A percentile compares a stretch with the other conserved stretches of the same genome.
These are phyloP conservation scores for Beauveria sp. DNA, from an alignment of 2,329 filamentous ascomycete genomes.

Conservation along the genomic window DNA sequence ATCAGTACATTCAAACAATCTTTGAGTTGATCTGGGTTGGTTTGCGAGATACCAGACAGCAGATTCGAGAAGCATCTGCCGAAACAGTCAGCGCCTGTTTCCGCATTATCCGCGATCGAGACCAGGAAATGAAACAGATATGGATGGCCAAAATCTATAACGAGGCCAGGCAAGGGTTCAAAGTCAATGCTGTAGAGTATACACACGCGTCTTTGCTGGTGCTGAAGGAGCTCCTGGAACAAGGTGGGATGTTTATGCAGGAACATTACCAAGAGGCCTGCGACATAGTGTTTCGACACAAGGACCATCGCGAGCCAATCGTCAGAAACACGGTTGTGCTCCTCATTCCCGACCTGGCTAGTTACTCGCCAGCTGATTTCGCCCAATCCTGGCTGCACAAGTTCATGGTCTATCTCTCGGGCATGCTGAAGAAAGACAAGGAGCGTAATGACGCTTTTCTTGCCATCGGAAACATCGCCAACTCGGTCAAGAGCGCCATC, in stretches of 20 bases:
- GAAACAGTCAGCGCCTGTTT: slow-evolving; percentile 94
- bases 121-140: slow-evolving; percentile 74
- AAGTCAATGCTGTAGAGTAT: slow-evolving; percentile 72
- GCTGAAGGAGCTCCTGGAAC: slow-evolving; percentile 83
- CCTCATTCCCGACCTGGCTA: slow-evolving; percentile 86
- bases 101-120: slow-evolving; percentile 88
- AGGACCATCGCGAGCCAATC: slow-evolving; percentile 82
- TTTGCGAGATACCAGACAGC: slow-evolving; percentile 77
- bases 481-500: slow-evolving; percentile 91
- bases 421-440: slow-evolving; percentile 90
- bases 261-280: slow-evolving; percentile 87
- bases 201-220: slow-evolving; percentile 93
- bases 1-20: slow-evolving; percentile 88
- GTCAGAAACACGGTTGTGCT: slow-evolving; percentile 86
- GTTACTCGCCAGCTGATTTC: slow-evolving; percentile 88
- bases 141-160: slow-evolving; percentile 91
- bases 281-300: slow-evolving; percentile 85
- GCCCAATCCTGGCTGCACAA: slow-evolving; percentile 80
- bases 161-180: slow-evolving; percentile 73
- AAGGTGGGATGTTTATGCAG: slow-evolving; percentile 99
- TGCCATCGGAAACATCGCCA: slow-evolving; percentile 92
- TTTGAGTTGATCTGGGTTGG: slow-evolving; percentile 97
- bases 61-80: slow-evolving; percentile 86
- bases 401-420: slow-evolving; percentile 94
- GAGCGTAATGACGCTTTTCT: slow-evolving; percentile 91